A percentile compares a stretch with the other conserved stretches of the same genome.
These are phyloP conservation scores for Pichia sp. DNA, from an alignment of 1,139 yeast species.

Conservation along the genomic window DNA sequence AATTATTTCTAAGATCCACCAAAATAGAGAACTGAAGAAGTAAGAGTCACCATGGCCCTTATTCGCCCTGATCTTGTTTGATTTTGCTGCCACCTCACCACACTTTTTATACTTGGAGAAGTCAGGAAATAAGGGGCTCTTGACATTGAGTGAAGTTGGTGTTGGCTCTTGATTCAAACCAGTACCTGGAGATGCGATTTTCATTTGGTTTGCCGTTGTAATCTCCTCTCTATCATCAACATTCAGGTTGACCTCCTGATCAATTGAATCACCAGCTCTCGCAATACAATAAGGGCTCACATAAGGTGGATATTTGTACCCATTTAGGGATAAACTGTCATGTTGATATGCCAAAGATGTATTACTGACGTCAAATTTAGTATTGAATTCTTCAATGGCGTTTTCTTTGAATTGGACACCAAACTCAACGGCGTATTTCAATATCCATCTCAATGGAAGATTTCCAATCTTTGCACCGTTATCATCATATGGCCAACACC, in stretches of 20 bases:
- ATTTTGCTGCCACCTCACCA: background rate
- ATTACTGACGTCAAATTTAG: constrained; percentile 30
- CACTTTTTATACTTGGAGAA: constrained; percentile 1
- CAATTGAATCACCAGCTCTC: too few relatives aligned
- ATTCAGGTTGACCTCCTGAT: too few relatives aligned
- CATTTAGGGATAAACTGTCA: constrained; percentile 33
- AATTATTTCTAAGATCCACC: constrained; percentile 59
- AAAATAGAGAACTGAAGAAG: constrained; percentile 27
- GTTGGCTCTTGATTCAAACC: too few relatives aligned
- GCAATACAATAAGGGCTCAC: constrained; percentile 5
- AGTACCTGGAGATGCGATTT: too few relatives aligned
- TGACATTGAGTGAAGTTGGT: too few relatives aligned
- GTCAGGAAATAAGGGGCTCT: constrained; percentile 5
- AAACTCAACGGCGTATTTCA: constrained; percentile 41
- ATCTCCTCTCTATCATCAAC: too few relatives aligned
- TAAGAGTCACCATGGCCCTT: constrained; percentile 33
- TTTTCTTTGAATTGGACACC: constrained; percentile 41
- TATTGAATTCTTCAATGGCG: constrained; percentile 34
- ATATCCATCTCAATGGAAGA: constrained; percentile 52
- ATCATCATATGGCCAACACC: constrained; percentile 46
- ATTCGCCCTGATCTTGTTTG: constrained; percentile 18
- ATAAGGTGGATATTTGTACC: constrained; percentile 9
- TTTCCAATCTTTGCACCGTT: constrained; percentile 36
- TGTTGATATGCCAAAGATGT: constrained; percentile 42
- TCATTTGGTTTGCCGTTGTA: too few relatives aligned